These are phyloP conservation scores for Apiosordaria backusii DNA, from an alignment of 495 filamentous ascomycete genomes.

Conservation along the genomic window DNA sequence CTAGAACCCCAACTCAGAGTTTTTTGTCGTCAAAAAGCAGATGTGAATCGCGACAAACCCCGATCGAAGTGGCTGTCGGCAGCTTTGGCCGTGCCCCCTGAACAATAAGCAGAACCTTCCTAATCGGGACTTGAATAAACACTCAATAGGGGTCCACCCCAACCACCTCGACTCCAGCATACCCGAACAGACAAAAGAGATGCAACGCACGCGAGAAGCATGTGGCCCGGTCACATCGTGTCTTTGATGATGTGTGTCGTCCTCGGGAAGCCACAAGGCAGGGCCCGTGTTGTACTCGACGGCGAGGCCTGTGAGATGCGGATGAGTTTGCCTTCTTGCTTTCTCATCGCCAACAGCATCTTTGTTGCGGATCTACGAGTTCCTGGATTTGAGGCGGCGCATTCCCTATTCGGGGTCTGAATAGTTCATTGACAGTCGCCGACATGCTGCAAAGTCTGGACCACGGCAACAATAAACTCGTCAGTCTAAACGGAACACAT, in stretches of 20 bases:
- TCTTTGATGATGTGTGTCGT: not conserved
- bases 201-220: not conserved
- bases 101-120: slow-evolving; percentile 16
- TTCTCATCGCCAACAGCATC: not conserved
- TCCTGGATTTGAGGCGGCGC: not conserved
- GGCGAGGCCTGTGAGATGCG: not conserved
- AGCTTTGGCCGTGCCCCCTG: not conserved
- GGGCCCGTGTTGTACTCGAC: not conserved
- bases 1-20: not conserved
- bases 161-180: not conserved
- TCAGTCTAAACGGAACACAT: not conserved
- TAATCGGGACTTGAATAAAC: slow-evolving; percentile 38
- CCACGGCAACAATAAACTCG: not conserved
- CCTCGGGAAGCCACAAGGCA: not conserved
- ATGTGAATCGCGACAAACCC: not conserved
- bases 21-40: not conserved
- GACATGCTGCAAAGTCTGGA: not conserved
- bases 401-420: slow-evolving; percentile 2
- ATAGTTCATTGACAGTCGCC: not conserved
- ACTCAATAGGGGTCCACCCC: slow-evolving; percentile 19
- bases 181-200: not conserved
- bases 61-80: not conserved
- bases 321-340: not conserved
- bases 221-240: not conserved
- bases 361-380: not conserved